A percentile compares a stretch with the other conserved stretches of the same genome.
phyloP scores from a whole-genome alignment of 371 early-diverging fungal species.

The Circinella umbellata region DNA sequence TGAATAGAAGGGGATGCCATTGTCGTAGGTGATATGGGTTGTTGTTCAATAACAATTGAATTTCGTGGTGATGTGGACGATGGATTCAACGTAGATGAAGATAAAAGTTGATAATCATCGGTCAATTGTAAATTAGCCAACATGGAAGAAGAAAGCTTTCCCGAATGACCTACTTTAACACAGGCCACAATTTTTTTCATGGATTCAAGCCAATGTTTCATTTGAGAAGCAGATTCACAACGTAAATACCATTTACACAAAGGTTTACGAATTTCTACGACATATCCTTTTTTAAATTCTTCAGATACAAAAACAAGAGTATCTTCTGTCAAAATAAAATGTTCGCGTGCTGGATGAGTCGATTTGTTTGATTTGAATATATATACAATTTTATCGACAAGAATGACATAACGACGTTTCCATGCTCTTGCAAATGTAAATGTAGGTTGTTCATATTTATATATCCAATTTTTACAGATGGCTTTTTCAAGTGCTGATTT shows the following conservation, averaged over 20 bases:
- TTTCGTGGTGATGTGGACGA: neutral
- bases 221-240: constrained; percentile 39
- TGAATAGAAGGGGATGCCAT: constrained; percentile 3
- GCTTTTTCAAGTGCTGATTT: constrained; percentile 36
- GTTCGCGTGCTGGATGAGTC: constrained; percentile 40
- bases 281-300: constrained; percentile 46
- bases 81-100: constrained; percentile 8
- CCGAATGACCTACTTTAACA: constrained; percentile 38
- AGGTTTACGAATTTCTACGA: constrained; percentile 49
- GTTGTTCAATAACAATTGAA: neutral
- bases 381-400: constrained; percentile 38
- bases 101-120: constrained; percentile 41
- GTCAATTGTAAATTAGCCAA: constrained; percentile 30
- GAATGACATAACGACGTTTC: constrained; percentile 41
- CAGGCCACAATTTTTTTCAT: constrained; percentile 51
- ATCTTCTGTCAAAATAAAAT: constrained; percentile 45
- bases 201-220: constrained; percentile 41
- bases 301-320: constrained; percentile 52
- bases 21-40: neutral
- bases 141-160: constrained; percentile 21
- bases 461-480: constrained; percentile 35
- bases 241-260: constrained; percentile 45
- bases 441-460: constrained; percentile 37
- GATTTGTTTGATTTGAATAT: constrained; percentile 44
- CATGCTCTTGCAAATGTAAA: constrained; percentile 44